phyloP scores from a whole-genome alignment of 1,284 basidiomycete species.

The Puccinia coronata region DNA sequence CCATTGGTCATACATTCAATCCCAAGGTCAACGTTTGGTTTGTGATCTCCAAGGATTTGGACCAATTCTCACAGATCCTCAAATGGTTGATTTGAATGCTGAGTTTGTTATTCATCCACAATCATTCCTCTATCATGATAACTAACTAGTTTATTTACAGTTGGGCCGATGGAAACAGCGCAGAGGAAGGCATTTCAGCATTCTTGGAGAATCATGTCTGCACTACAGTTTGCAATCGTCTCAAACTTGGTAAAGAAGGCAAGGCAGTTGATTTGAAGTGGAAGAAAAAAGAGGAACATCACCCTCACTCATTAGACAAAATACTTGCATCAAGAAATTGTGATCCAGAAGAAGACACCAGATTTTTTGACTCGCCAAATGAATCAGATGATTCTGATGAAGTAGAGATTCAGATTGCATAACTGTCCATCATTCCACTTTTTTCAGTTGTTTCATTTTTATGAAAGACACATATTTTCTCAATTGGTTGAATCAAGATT shows the following conservation, averaged over 20 bases:
- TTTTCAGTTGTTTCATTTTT: too few species aligned
- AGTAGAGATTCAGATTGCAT: too few species aligned
- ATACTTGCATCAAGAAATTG: background rate
- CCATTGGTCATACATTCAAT: conserved; percentile 8
- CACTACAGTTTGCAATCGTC: background rate
- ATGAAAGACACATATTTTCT: too few species aligned
- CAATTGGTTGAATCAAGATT: too few species aligned
- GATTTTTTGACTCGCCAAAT: too few species aligned
- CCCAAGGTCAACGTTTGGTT: background rate
- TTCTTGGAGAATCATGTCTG: background rate
- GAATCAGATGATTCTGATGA: too few species aligned
- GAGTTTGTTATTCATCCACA: background rate
- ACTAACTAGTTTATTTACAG: background rate
- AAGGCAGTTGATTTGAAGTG: background rate
- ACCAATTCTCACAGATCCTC: background rate
- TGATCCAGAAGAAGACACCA: too few species aligned
- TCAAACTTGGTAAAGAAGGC: background rate
- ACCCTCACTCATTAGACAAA: background rate
- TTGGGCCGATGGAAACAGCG: background rate
- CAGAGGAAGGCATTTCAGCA: background rate
- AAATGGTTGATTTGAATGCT: background rate
- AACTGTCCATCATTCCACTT: too few species aligned
- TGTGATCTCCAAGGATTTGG: conserved; percentile 13
- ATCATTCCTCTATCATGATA: background rate
- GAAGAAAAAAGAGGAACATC: background rate